Percentiles rank a stretch among this genome's conserved stretches.
These are phyloP conservation scores for Trichosporon coremiiforme DNA, from an alignment of 1,284 basidiomycete species.

Conservation along the genomic window DNA sequence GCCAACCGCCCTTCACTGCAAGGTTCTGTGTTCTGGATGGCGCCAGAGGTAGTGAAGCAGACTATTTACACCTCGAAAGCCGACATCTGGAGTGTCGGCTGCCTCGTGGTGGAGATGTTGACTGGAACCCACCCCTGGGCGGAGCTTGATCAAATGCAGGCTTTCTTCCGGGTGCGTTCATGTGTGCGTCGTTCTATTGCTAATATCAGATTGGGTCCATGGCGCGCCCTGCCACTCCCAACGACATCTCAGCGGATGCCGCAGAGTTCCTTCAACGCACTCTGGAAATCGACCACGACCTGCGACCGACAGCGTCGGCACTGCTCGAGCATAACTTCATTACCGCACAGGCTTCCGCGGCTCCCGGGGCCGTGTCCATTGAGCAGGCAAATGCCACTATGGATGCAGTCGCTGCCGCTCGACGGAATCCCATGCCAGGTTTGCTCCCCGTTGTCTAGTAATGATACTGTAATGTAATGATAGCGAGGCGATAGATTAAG, in stretches of 20 bases:
- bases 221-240: constrained; percentile 78
- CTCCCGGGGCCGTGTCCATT: constrained; percentile 21
- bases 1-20: constrained; percentile 87
- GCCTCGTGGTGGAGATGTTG: constrained; percentile 97
- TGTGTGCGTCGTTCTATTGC: neutral
- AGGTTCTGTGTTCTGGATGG: constrained; percentile 99
- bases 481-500: neutral
- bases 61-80: constrained; percentile 90
- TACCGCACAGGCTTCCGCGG: constrained; percentile 25
- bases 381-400: constrained; percentile 30
- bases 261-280: constrained; percentile 80
- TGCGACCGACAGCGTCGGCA: constrained; percentile 76
- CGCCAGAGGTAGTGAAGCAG: constrained; percentile 96
- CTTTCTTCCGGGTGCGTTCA: constrained; percentile 80
- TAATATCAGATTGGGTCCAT: constrained; percentile 76
- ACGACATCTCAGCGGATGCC: constrained; percentile 82
- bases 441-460: constrained; percentile 16
- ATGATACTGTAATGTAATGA: constrained; percentile 5
- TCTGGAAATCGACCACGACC: constrained; percentile 79
- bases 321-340: constrained; percentile 78
- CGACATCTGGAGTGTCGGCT: constrained; percentile 98
- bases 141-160: constrained; percentile 97
- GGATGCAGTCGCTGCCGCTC: constrained; percentile 26
- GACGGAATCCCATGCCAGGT: constrained; percentile 19
- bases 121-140: constrained; percentile 98